phyloP scores from a whole-genome alignment of 2,329 filamentous ascomycete genomes.

The Ceratocystis cacaofunesta region DNA sequence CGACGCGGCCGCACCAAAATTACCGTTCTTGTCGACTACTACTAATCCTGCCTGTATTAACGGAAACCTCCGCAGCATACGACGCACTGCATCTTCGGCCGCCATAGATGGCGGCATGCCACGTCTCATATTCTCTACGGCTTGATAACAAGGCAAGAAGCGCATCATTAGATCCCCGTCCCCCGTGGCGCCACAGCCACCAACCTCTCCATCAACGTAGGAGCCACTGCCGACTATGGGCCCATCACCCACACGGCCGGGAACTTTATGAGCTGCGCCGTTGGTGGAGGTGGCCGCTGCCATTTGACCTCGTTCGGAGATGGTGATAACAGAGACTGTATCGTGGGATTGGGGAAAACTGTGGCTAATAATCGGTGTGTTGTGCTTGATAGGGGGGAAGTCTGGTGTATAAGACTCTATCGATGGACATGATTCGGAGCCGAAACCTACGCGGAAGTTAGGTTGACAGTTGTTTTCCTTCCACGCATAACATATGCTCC shows the following conservation, averaged over 20 bases:
- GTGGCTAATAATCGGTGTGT: conserved; percentile 36
- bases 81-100: conserved; percentile 34
- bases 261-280: conserved; percentile 38
- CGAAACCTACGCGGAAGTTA: conserved; percentile 35
- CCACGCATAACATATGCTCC: conserved; percentile 31
- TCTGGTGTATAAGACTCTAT: conserved; percentile 35
- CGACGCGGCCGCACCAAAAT: conserved; percentile 36
- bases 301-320: conserved; percentile 32
- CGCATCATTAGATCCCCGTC: conserved; percentile 45
- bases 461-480: conserved; percentile 30
- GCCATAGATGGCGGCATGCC: conserved; percentile 35
- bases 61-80: conserved; percentile 36
- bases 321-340: conserved; percentile 38
- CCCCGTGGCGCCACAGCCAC: conserved; percentile 41
- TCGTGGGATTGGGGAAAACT: conserved; percentile 34
- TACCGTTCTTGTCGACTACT: conserved; percentile 34
- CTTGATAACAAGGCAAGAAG: conserved; percentile 43
- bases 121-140: conserved; percentile 36
- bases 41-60: conserved; percentile 34
- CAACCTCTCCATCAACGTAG: conserved; percentile 39
- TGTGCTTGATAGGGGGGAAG: conserved; percentile 27
- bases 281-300: conserved; percentile 43
- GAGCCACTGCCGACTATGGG: conserved; percentile 40
- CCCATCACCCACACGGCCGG: conserved; percentile 40
- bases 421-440: conserved; percentile 27